phyloP scores from a whole-genome alignment of 2,329 filamentous ascomycete species.

The Alternaria infectoria region DNA sequence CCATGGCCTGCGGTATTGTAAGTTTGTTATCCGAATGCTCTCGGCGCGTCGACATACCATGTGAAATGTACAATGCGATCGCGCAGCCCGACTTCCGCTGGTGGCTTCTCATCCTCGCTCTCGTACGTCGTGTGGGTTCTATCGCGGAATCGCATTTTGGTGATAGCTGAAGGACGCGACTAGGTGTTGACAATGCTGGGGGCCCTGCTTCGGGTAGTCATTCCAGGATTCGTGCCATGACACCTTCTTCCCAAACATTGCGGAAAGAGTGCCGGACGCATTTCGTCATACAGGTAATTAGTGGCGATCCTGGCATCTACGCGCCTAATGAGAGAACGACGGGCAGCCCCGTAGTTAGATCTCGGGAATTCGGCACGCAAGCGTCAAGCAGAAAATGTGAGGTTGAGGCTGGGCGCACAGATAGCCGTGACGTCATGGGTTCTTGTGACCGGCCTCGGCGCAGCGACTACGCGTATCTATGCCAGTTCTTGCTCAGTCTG shows the following conservation, averaged over 20 bases:
- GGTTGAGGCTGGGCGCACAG: background rate
- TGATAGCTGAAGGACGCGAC: background rate
- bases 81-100: conserved; percentile 24
- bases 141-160: conserved; percentile 29
- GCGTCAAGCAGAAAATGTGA: background rate
- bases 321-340: conserved; percentile 1
- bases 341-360: background rate
- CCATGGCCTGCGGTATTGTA: conserved; percentile 49
- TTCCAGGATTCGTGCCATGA: conserved; percentile 1
- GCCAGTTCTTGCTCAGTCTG: background rate
- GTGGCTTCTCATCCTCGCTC: conserved; percentile 21
- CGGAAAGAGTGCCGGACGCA: background rate
- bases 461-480: background rate
- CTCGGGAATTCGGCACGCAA: conserved; percentile 7
- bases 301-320: background rate
- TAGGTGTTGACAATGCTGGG: background rate
- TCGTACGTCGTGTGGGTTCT: conserved; percentile 20
- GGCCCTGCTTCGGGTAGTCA: background rate
- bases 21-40: background rate
- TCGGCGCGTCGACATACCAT: conserved; percentile 18
- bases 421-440: conserved; percentile 1
- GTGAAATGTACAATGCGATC: conserved; percentile 36
- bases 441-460: background rate
- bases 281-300: conserved; percentile 10
- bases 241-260: background rate